Conservation (phyloP, 139 green algal species). For the Trebouxia sp. region DNA sequence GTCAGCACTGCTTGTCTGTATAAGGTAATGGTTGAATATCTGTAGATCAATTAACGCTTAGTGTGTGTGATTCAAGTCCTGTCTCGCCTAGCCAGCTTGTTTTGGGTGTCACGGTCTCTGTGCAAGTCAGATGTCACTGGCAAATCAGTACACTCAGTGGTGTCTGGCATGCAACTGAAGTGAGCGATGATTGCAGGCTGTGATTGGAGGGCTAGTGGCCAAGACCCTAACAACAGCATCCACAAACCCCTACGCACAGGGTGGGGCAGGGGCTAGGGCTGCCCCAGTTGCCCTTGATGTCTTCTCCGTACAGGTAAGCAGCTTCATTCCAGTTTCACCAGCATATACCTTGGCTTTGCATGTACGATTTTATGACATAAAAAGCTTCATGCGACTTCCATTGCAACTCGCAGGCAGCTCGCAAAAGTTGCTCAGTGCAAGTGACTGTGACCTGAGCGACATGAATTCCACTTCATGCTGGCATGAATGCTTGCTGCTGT, state of each 20-base stretch:
- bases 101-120: too few species aligned
- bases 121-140: not conserved
- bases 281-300: constrained; percentile 76
- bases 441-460: too few species aligned
- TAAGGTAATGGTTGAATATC: too few species aligned
- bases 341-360: not conserved
- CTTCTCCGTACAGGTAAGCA: constrained; percentile 85
- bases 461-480: too few species aligned
- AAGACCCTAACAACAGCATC: constrained; percentile 82
- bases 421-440: too few species aligned
- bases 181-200: constrained; percentile 19
- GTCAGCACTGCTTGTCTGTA: too few species aligned
- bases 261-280: constrained; percentile 23
- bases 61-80: too few species aligned
- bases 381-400: not conserved
- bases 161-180: not conserved
- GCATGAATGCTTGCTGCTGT: too few species aligned
- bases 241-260: constrained; percentile 50
- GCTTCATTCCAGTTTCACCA: not conserved
- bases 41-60: too few species aligned
- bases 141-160: not conserved
- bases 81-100: too few species aligned
- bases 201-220: constrained; percentile 78
- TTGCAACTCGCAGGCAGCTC: too few species aligned
- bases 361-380: too few species aligned